Evolutionary conservation across 2,329 filamentous ascomycete genomes (phyloP).

Genomic region (Trichoderma pleuroti): DNA sequence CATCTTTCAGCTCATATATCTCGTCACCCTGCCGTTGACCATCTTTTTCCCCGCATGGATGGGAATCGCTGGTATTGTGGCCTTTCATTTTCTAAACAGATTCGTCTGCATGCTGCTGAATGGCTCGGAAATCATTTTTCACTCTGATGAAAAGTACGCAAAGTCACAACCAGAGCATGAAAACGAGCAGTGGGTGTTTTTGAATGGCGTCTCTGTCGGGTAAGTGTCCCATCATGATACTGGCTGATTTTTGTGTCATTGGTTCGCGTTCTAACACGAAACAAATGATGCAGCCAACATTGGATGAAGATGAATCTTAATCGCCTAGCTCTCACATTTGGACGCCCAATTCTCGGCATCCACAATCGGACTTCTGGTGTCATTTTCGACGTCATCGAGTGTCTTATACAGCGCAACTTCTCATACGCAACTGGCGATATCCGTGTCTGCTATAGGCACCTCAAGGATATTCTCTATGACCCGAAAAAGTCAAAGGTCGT

Average conservation of each 20-base stretch:
- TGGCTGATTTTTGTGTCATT: neutral
- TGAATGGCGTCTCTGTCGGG: constrained; percentile 69
- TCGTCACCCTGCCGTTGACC: constrained; percentile 54
- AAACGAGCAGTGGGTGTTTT: constrained; percentile 73
- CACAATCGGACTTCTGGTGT: constrained; percentile 74
- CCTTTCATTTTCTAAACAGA: constrained; percentile 50
- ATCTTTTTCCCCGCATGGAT: constrained; percentile 49
- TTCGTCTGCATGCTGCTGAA: constrained; percentile 50
- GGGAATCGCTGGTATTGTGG: constrained; percentile 36
- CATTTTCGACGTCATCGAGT: constrained; percentile 73
- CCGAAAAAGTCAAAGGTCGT: constrained; percentile 64
- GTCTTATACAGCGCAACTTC: constrained; percentile 72
- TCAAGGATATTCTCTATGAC: constrained; percentile 63
- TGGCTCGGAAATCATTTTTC: constrained; percentile 46
- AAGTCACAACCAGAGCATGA: constrained; percentile 46
- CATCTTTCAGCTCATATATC: constrained; percentile 57
- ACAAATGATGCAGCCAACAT: constrained; percentile 46
- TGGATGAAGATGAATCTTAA: constrained; percentile 71
- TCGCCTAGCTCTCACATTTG: constrained; percentile 67
- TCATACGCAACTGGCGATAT: constrained; percentile 68
- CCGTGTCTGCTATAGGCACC: constrained; percentile 55
- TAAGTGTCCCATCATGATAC: constrained; percentile 33
- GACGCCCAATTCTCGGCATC: constrained; percentile 66
- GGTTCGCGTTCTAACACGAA: neutral
- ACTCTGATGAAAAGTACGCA: constrained; percentile 53